Base-by-base conservation (phyloP, 768 basidiomycete species). In the Mycena rebaudengoi region DNA sequence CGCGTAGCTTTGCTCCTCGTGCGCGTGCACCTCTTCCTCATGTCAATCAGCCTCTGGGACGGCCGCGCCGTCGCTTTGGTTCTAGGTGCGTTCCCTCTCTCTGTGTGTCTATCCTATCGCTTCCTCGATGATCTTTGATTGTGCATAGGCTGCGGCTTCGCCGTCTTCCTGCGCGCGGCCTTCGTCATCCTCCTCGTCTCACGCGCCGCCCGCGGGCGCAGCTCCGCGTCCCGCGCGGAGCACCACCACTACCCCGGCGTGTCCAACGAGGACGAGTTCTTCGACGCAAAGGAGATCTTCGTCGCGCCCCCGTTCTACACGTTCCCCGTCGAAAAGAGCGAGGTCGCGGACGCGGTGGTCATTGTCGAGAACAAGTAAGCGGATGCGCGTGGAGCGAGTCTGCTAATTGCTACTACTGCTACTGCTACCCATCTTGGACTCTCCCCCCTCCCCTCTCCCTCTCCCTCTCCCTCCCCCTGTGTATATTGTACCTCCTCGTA, bases 61-160 rank as follows among this genome's bases (percentile, higher is more conserved):
- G 92, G 92, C 51, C 83, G 91, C 50, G 87, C 88, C 11, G 88
- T 95, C 16, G 88, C 94, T 4, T 95, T 95, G 62, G 92, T 95
- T 59, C 83, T 95, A 16, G 93, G 92, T 87, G 52, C 52, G 75
- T 69, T 32, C 20, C 55, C 20, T 41, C n/a, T 37, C 5, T 35
- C n/a, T 26, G 25, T 26, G n/a, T n/a, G 5, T 10, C 10, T 20
- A 32, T 25, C 20, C 35, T 40, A 44, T 39, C 10, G 23, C 16
- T 45, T n/a, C 21, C 57, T 37, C 51, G 61, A 29, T 23, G 14
- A 32, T 25, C 20, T 23, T 40, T 37, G 51, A 62, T 30, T 23
- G 7, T 32, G 60, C 57, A 32, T 65, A 92, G 91, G 92, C n/a
- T 93, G 91, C 69, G 92, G 92, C 52, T 85, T 94, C 53, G 93